Percentiles rank a stretch among this genome's conserved stretches.
These are phyloP conservation scores for Chaetomium strumarium DNA, from an alignment of 2,329 filamentous ascomycete species.

Conservation along the genomic window DNA sequence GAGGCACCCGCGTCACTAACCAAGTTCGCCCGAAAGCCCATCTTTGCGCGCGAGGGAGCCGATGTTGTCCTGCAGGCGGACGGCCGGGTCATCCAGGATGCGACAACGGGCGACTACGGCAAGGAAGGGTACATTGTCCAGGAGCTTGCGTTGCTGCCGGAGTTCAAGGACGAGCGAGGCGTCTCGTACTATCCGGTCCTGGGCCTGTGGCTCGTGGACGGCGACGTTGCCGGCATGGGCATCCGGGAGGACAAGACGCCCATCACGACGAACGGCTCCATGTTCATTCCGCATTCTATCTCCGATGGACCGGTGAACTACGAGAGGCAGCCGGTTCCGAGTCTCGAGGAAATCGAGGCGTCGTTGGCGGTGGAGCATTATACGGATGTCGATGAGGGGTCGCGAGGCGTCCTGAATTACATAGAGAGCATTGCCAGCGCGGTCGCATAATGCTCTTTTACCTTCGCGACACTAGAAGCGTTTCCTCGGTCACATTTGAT, in stretches of 20 bases:
- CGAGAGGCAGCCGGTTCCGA: background rate
- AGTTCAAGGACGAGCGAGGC: background rate
- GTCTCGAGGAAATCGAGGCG: background rate
- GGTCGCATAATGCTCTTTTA: no score
- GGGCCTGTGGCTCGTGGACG: background rate
- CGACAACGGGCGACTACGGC: background rate
- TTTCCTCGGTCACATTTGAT: no score
- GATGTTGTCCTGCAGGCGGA: background rate
- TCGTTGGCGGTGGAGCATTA: background rate
- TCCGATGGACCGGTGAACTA: background rate
- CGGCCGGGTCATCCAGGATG: background rate
- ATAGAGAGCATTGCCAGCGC: background rate
- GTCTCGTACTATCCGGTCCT: background rate
- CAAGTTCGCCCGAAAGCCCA: background rate
- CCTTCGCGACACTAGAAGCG: no score
- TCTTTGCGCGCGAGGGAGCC: conserved; percentile 1
- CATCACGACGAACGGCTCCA: background rate
- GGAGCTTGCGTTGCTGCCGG: background rate
- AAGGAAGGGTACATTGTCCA: background rate
- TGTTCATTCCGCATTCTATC: conserved; percentile 1
- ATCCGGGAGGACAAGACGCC: conserved; percentile 3
- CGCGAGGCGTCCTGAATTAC: background rate
- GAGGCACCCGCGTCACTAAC: background rate
- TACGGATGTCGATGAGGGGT: background rate
- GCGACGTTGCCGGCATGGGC: background rate